Conservation (phyloP, 495 filamentous ascomycete genomes). For the Daldinia caldariorum region DNA sequence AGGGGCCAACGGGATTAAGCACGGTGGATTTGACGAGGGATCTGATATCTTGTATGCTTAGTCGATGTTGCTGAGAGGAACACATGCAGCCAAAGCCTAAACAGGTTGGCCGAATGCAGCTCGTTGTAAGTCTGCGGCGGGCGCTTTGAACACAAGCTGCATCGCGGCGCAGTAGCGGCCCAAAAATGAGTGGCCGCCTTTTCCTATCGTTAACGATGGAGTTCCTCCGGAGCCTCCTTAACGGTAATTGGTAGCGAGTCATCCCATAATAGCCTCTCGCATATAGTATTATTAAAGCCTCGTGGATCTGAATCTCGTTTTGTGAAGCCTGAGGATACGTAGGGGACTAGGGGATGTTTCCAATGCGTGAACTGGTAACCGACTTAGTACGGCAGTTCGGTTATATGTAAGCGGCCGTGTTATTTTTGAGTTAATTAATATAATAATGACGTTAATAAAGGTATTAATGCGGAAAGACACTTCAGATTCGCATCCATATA, state of each 20-base stretch:
- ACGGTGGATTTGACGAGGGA: slow-evolving; percentile 19
- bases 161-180: slow-evolving; percentile 28
- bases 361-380: slow-evolving; percentile 33
- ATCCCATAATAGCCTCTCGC: slow-evolving; percentile 20
- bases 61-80: slow-evolving; percentile 33
- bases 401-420: slow-evolving; percentile 7
- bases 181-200: slow-evolving; percentile 20
- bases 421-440: slow-evolving; percentile 21
- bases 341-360: neutral
- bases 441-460: slow-evolving; percentile 11
- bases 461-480: slow-evolving; percentile 20
- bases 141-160: slow-evolving; percentile 33
- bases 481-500: neutral
- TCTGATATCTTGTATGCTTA: slow-evolving; percentile 28
- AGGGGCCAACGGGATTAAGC: too few species aligned
- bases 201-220: slow-evolving; percentile 27
- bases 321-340: slow-evolving; percentile 19
- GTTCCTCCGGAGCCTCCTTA: slow-evolving; percentile 16
- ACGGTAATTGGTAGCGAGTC: slow-evolving; percentile 18
- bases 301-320: slow-evolving; percentile 28
- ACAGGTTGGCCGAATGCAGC: slow-evolving; percentile 39
- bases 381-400: slow-evolving; percentile 20
- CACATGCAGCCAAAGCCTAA: slow-evolving; percentile 39
- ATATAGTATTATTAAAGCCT: slow-evolving; percentile 21
- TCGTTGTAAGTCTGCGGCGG: slow-evolving; percentile 24